Conservation (phyloP, 352 stramenopile species). For the Aphanomyces cochlioides region DNA sequence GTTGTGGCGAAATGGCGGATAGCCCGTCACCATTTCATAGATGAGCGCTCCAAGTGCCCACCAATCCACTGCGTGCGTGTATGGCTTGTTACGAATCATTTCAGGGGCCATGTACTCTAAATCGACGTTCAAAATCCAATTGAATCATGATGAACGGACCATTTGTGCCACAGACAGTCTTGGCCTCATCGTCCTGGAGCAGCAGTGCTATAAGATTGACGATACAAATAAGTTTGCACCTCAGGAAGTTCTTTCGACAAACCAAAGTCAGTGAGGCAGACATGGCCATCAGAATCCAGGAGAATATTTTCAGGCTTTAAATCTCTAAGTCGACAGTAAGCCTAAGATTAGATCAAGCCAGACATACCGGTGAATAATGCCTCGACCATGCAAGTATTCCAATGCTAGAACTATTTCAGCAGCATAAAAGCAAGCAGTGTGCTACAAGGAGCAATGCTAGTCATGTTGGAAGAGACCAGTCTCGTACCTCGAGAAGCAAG, state of each 20-base stretch:
- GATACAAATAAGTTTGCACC: constrained; percentile 32
- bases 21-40: constrained; percentile 84
- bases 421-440: constrained; percentile 73
- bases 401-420: constrained; percentile 81
- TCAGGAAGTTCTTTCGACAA: constrained; percentile 74
- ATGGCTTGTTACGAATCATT: constrained; percentile 80
- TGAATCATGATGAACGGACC: constrained; percentile 33
- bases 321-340: constrained; percentile 43
- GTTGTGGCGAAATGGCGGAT: constrained; percentile 76
- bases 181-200: constrained; percentile 67
- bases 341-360: background rate
- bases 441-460: constrained; percentile 26
- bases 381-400: constrained; percentile 65
- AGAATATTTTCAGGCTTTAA: constrained; percentile 84
- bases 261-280: constrained; percentile 82
- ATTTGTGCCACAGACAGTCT: constrained; percentile 80
- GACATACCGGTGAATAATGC: constrained; percentile 71
- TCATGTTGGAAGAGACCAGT: no score
- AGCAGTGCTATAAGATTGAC: no score
- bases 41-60: constrained; percentile 80
- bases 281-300: constrained; percentile 74
- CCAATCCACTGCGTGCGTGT: constrained; percentile 85
- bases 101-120: constrained; percentile 84
- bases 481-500: constrained; percentile 48
- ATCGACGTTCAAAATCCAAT: background rate